Conservation (phyloP, 306 rosid species). For the Pyrus communis region DNA sequence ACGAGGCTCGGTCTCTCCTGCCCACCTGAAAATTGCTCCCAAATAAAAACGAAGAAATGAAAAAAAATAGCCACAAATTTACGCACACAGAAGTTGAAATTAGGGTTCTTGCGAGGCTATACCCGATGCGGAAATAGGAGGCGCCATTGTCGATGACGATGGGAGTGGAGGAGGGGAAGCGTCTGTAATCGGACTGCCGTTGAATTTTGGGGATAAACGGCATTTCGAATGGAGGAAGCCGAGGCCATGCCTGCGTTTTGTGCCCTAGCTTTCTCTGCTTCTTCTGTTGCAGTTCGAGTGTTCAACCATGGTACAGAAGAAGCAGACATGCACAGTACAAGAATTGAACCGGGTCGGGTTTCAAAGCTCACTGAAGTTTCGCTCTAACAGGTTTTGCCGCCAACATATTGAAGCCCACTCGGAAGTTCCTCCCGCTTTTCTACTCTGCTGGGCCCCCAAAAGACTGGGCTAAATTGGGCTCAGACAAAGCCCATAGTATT, state of each 20-base stretch:
- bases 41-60: neutral
- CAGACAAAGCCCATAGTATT: neutral
- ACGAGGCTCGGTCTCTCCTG: conserved; percentile 90
- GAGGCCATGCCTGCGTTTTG: neutral
- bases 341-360: neutral
- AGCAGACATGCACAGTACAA: neutral
- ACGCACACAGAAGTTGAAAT: neutral
- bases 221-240: conserved; percentile 19
- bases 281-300: neutral
- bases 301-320: neutral
- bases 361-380: neutral
- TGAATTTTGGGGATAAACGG: conserved; percentile 53
- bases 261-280: neutral
- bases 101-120: conserved; percentile 35
- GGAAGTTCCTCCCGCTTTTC: neutral
- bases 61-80: neutral
- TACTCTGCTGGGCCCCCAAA: neutral
- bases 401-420: neutral
- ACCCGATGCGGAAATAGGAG: conserved; percentile 82
- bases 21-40: conserved; percentile 53
- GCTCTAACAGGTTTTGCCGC: neutral
- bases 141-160: conserved; percentile 89
- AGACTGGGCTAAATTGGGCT: neutral
- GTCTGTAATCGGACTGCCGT: conserved; percentile 57
- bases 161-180: conserved; percentile 52